phyloP scores from a whole-genome alignment of 2,329 filamentous ascomycete species.

The Penicillium sumatraense region DNA sequence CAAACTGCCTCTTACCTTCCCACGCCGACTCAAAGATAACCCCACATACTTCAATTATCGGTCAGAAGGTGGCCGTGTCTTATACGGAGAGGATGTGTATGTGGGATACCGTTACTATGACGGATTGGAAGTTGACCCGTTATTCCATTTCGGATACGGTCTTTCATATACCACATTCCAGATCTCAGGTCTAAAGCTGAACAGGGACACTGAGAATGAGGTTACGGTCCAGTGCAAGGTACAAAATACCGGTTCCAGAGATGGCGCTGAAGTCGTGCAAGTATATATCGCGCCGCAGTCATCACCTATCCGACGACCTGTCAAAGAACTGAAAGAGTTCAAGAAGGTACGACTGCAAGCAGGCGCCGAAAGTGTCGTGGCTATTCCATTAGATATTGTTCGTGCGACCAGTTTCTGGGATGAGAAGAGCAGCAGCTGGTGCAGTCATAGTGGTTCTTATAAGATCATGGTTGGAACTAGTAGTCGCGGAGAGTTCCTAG shows the following conservation, averaged over 20 bases:
- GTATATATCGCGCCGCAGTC: constrained; percentile 2
- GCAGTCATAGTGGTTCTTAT: constrained; percentile 10
- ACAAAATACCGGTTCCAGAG: not conserved
- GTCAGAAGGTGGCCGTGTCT: constrained; percentile 52
- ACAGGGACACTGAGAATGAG: not conserved
- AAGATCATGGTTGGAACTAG: constrained; percentile 13
- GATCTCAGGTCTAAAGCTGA: not conserved
- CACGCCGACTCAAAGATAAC: constrained; percentile 63
- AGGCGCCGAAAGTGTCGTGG: not conserved
- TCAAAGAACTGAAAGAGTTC: constrained; percentile 11
- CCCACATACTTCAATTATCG: constrained; percentile 71
- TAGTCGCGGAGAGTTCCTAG: constrained; percentile 6
- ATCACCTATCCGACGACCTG: constrained; percentile 5
- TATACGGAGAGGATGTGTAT: constrained; percentile 65
- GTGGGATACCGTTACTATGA: constrained; percentile 48
- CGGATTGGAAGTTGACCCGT: not conserved
- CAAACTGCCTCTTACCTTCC: constrained; percentile 71
- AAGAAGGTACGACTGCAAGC: constrained; percentile 2
- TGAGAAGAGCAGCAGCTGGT: constrained; percentile 8
- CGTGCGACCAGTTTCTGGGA: constrained; percentile 9
- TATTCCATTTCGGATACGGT: constrained; percentile 15
- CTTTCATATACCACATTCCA: constrained; percentile 15
- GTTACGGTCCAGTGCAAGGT: not conserved
- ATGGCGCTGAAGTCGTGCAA: constrained; percentile 5
- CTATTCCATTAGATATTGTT: not conserved